Base-by-base conservation (phyloP, 2,329 filamentous ascomycete genomes). In the Exophiala phaeomuriformis region DNA sequence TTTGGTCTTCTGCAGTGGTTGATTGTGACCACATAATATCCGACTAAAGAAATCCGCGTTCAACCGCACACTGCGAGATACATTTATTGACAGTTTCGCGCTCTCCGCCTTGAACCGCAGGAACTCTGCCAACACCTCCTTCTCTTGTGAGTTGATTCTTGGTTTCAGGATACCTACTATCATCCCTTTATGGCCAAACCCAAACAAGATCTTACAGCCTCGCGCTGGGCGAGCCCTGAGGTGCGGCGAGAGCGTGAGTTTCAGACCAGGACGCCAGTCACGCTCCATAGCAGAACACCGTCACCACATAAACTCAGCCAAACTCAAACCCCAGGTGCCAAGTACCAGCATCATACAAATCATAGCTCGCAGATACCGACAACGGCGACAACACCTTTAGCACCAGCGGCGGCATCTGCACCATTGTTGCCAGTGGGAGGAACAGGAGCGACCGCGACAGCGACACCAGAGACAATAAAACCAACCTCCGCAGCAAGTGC, bases 141-240 rank as follows among this genome's bases (percentile, higher is more conserved):
- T 36, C 33, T 7, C 33, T 2, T 36, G 33, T 36, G 33, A 36
- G 33, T 7, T 36, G 33, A 36, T 7, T 19, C 19, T 19, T 19
- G 19, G 19, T 19, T 19, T 19, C 19, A 19, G 19, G 19, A 19
- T n/a, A 12, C 10, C 36, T 28, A 5, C 3, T 28, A 27, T 10
- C 5, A 4, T 7, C 5, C 27, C 6, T 27, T 28, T 6, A 28
- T 28, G 39, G 28, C 39, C 12, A 41, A 5, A 28, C 54, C 41
- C 36, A 47, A 47, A 40, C 49, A 30, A 12, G 57, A 59, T 35
- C 43, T 59, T 4, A 57, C 53, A 8, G 57, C 57, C 35, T 59
- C 57, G 27, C 51, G 52, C 32, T 59, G 57, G 57, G 57, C 57
- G 27, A 59, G 54, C 48, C 54, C 57, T 6, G 54, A 59, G 12